Percentiles rank a stretch among this genome's conserved stretches.
Conservation (phyloP, 2,329 filamentous ascomycete species). For the Phyllosticta ampelicida region DNA sequence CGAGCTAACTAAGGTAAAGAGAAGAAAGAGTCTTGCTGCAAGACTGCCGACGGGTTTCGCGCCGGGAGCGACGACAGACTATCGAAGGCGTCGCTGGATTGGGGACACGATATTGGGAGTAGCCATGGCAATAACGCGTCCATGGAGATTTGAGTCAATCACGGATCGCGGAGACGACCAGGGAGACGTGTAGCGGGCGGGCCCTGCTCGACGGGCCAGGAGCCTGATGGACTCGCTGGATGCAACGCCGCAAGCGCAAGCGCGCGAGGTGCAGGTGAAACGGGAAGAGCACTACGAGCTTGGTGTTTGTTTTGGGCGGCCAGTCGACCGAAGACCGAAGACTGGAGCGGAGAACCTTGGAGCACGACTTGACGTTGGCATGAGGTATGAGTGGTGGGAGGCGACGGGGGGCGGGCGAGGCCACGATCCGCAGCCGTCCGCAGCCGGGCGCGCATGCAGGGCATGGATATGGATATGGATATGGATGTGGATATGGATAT, state of each 20-base stretch:
- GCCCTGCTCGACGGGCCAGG: neutral
- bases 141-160: neutral
- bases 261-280: neutral
- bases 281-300: neutral
- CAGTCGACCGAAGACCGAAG: neutral
- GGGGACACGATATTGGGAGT: neutral
- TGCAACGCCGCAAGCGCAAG: neutral
- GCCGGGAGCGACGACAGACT: neutral
- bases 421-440: neutral
- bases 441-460: neutral
- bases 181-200: neutral
- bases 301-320: neutral
- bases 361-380: too few relatives aligned
- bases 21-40: neutral
- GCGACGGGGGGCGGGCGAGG: neutral
- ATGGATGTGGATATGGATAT: too few relatives aligned
- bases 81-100: neutral
- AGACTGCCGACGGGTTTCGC: neutral
- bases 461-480: too few relatives aligned
- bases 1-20: neutral
- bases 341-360: neutral
- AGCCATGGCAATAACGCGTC: neutral
- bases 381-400: neutral
- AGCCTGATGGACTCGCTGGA: neutral
- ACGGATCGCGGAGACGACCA: neutral